Evolutionary conservation across 177 flowering plant species (phyloP).

Genomic region (Telopea speciosissima): DNA sequence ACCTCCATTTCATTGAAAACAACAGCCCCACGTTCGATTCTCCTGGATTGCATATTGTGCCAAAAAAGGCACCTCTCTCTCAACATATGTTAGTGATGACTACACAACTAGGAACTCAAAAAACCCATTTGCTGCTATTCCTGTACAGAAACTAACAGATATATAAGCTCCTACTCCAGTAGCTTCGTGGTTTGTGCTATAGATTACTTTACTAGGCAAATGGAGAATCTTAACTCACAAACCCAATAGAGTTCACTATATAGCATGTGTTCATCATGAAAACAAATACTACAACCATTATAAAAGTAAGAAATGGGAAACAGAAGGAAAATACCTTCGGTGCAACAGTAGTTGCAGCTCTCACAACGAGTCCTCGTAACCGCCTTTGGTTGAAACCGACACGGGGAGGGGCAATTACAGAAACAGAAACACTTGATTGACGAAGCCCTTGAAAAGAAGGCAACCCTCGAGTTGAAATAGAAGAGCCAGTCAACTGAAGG

Average conservation of each 20-base stretch:
- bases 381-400: slow-evolving; percentile 25
- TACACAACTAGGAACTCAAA: no score
- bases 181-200: no score
- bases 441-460: slow-evolving; percentile 60
- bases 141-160: no score
- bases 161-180: no score
- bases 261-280: neutral
- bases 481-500: slow-evolving; percentile 52
- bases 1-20: no score
- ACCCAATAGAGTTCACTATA: neutral
- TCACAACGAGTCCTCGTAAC: slow-evolving; percentile 48
- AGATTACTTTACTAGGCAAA: no score
- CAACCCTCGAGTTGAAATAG: slow-evolving; percentile 43
- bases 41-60: no score
- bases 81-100: no score
- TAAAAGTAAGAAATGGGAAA: no score
- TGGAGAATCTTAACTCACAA: neutral
- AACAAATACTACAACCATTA: neutral
- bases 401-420: slow-evolving; percentile 28
- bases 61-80: no score
- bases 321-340: slow-evolving; percentile 56
- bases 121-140: no score
- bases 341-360: slow-evolving; percentile 74
- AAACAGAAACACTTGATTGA: slow-evolving; percentile 29
- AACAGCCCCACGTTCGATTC: no score